Conservation (phyloP, 495 filamentous ascomycete genomes). For the Penicillium macrosclerotiorum region DNA sequence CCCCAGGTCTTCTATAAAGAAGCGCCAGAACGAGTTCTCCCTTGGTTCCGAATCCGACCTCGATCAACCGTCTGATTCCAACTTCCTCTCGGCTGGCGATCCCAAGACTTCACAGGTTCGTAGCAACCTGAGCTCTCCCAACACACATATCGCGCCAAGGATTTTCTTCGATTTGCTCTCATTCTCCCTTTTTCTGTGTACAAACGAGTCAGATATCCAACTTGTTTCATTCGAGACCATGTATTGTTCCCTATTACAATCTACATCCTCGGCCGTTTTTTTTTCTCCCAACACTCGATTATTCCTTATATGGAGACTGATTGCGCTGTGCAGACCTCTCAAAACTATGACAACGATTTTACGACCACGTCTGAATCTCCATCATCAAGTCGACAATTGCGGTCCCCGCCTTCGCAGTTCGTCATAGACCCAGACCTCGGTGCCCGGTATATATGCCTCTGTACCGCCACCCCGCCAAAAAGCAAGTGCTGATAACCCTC, state of each 20-base stretch:
- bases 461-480: conserved; percentile 4
- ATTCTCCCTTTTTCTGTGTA: background rate
- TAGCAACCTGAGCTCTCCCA: conserved; percentile 8
- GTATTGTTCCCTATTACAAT: background rate
- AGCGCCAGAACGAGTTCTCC: background rate
- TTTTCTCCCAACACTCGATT: background rate
- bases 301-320: conserved; percentile 7
- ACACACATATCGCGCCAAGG: background rate
- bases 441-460: conserved; percentile 29
- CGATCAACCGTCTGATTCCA: background rate
- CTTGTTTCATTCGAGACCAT: background rate
- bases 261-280: background rate
- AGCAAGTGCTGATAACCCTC: conserved; percentile 9
- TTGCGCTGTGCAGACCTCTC: conserved; percentile 11
- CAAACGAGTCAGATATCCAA: background rate
- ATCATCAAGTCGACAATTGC: conserved; percentile 26
- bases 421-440: conserved; percentile 30
- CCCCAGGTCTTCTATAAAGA: conserved; percentile 1
- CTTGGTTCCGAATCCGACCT: conserved; percentile 1
- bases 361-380: conserved; percentile 11
- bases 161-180: conserved; percentile 2
- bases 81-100: background rate
- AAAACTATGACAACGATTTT: conserved; percentile 34
- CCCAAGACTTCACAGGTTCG: conserved; percentile 16
- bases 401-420: conserved; percentile 19